Evolutionary conservation across 1,139 yeast genomes (phyloP).

Genomic region (Taiozyma sp.): DNA sequence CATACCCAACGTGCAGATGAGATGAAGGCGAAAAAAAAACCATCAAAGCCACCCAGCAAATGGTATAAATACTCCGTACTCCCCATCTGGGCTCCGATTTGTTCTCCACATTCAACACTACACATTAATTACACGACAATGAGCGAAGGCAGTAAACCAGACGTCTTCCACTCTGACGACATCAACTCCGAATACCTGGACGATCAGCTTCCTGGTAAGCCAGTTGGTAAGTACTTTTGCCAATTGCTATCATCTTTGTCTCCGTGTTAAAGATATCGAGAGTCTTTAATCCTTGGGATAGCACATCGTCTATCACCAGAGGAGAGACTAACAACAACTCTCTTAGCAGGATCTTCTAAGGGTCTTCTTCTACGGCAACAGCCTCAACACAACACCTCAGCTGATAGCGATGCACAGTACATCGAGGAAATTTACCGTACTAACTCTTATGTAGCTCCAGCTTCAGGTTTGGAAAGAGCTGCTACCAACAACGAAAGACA

Average conservation of each 20-base stretch:
- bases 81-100: not conserved
- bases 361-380: not conserved
- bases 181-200: constrained; percentile 24
- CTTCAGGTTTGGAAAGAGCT: constrained; percentile 23
- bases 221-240: constrained; percentile 21
- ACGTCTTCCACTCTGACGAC: constrained; percentile 25
- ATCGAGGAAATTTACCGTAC: not conserved
- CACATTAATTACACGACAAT: constrained; percentile 3
- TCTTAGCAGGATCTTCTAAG: not conserved
- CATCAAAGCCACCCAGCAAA: not conserved
- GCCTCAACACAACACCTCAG: not conserved
- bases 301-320: not conserved
- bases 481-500: constrained; percentile 17
- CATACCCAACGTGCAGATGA: not conserved
- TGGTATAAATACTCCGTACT: not conserved
- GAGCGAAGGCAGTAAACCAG: constrained; percentile 26
- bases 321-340: not conserved
- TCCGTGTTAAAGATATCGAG: not conserved
- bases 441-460: constrained; percentile 18
- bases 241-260: not conserved
- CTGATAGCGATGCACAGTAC: not conserved
- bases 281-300: not conserved
- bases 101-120: not conserved
- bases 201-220: constrained; percentile 17
- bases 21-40: not conserved